Evolutionary conservation across 1,284 basidiomycete genomes (phyloP), one percentile per base, ranked within the genome.

Genomic region (Leucoagaricus sp.): DNA sequence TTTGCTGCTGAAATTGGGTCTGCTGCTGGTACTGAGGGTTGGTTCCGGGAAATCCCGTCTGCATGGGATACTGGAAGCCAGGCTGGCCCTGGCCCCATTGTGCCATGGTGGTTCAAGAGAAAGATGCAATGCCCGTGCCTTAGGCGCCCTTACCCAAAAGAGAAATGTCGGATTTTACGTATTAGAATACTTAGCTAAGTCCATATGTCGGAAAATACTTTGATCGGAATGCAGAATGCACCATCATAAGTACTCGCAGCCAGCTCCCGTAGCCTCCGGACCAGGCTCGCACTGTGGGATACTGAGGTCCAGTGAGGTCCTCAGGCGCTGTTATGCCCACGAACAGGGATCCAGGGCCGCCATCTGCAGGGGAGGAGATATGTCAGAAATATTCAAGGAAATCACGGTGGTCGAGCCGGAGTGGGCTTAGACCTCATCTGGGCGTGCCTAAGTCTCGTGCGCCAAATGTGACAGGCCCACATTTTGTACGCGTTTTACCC

Each of bases 51-150:
- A 73, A 86, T 29, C 85, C 85, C 17, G 78, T 78, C 59, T 80
- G 78, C 69, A 79, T 72, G 25, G 79, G 77, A 58, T 79, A 77
- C 64, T 81, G 78, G 63, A 73, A 79, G 62, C 79, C 74, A 75
- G 85, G 68, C 79, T 73, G 74, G 48, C 63, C 66, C 61, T 84
- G 82, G 57, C 80, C 80, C 87, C 87, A 89, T 71, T 89, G 75
- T 57, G 77, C 75, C 77, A 79, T 79, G 67, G 67, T 73, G 67
- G 72, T 70, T 59, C 9, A 60, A 63, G 67, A 65, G 58, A 58
- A 61, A 68, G 57, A 56, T 49, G 44, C 29, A 49, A 19, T 38
- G 47, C 34, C 15, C 21, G 31, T 45, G 52, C 33, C 48, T 33
- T 50, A 58, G 48, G 61, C 58, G 62, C 44, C 58, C 63, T 61